These are phyloP conservation scores for Boletellus emodensis DNA, from an alignment of 768 basidiomycete genomes.

Conservation along the genomic window DNA sequence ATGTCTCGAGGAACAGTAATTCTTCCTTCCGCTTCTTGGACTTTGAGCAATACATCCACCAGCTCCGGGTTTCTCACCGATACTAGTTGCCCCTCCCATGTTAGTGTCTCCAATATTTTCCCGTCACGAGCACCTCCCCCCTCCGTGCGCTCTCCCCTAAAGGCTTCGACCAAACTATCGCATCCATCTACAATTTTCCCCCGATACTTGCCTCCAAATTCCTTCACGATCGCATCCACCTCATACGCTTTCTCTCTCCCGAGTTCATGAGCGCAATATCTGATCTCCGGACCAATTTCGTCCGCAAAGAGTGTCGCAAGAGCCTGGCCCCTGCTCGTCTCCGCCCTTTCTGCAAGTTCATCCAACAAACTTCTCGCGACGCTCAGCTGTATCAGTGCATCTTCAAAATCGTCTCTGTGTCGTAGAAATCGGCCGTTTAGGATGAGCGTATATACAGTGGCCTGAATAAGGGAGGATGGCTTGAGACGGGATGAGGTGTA, in stretches of 20 bases:
- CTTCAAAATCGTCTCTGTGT: slow-evolving; percentile 70
- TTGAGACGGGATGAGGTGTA: slow-evolving; percentile 49
- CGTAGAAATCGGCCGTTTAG: slow-evolving; percentile 82
- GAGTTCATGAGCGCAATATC: slow-evolving; percentile 88
- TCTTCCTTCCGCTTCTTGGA: slow-evolving; percentile 71
- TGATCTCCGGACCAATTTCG: slow-evolving; percentile 84
- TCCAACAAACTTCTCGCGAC: slow-evolving; percentile 75
- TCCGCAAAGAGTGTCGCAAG: slow-evolving; percentile 81
- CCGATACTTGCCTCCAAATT: slow-evolving; percentile 54
- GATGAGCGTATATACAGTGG: slow-evolving; percentile 72
- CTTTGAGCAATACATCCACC: slow-evolving; percentile 78
- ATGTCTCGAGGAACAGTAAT: slow-evolving; percentile 39
- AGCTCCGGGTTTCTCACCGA: slow-evolving; percentile 89
- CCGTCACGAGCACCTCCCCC: slow-evolving; percentile 37
- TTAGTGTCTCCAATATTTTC: slow-evolving; percentile 54
- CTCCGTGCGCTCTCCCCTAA: slow-evolving; percentile 42
- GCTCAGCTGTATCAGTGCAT: slow-evolving; percentile 69
- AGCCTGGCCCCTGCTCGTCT: slow-evolving; percentile 82
- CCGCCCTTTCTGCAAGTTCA: slow-evolving; percentile 56
- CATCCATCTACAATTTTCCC: slow-evolving; percentile 63
- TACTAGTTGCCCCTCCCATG: slow-evolving; percentile 81
- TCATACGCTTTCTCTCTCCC: slow-evolving; percentile 78
- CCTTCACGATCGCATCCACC: slow-evolving; percentile 67
- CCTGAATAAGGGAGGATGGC: slow-evolving; percentile 60
- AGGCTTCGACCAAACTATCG: slow-evolving; percentile 47